Evolutionary conservation across 169 alveolate genomes (phyloP).

Genomic region (Plasmodium billcollinsi): DNA sequence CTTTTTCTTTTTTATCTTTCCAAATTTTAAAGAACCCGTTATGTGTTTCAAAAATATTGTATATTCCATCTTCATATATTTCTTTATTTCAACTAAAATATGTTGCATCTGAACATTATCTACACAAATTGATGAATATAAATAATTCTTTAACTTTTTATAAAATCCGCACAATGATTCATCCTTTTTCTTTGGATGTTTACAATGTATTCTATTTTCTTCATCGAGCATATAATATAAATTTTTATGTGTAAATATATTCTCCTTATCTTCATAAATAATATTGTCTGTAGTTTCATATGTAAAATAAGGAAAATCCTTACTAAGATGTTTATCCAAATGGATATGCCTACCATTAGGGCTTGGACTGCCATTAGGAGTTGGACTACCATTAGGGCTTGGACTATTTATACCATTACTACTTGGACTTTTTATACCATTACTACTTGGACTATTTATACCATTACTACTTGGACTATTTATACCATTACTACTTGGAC

Average conservation of each 20-base stretch:
- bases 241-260: constrained; percentile 21
- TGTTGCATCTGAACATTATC: constrained; percentile 6
- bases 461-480: no score
- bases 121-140: background rate
- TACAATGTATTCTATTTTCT: no score
- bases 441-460: no score
- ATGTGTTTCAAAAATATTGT: constrained; percentile 14
- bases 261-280: constrained; percentile 8
- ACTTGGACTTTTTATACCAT: no score
- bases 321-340: no score
- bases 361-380: no score
- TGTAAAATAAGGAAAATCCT: no score
- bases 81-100: constrained; percentile 24
- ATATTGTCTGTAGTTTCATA: background rate
- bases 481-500: no score
- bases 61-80: constrained; percentile 34
- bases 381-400: no score
- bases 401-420: no score
- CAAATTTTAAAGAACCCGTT: constrained; percentile 15
- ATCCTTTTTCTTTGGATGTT: no score
- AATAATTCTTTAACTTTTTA: constrained; percentile 15
- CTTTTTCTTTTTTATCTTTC: constrained; percentile 7
- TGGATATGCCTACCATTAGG: no score
- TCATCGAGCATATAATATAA: constrained; percentile 4
- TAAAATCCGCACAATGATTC: background rate